A percentile compares a stretch with the other conserved stretches of the same genome.
Conservation (phyloP, 192 early-diverging fungal species). For the Mortierella antarctica region DNA sequence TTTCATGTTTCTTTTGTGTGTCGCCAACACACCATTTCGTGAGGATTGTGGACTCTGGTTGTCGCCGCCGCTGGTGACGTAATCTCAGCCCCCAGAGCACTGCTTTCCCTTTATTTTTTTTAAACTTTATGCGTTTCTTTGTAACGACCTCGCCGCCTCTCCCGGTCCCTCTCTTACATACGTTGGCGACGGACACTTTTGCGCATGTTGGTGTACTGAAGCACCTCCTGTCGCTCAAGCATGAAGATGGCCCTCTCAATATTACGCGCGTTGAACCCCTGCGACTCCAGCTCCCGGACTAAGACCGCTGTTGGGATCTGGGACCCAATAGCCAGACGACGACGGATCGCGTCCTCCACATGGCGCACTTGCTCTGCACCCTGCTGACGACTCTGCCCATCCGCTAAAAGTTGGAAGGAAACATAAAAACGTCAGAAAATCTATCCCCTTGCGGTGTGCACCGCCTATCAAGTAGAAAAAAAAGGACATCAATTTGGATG, state of each 20-base stretch:
- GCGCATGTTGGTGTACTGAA: slow-evolving; percentile 85
- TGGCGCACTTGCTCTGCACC: slow-evolving; percentile 80
- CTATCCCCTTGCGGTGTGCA: neutral
- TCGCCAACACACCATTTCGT: no score
- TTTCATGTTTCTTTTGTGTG: no score
- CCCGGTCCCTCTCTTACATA: slow-evolving; percentile 16
- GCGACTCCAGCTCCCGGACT: slow-evolving; percentile 59
- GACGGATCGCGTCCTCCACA: slow-evolving; percentile 86
- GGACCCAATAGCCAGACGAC: slow-evolving; percentile 90
- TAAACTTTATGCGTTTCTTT: neutral
- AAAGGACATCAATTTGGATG: neutral
- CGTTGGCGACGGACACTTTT: slow-evolving; percentile 55
- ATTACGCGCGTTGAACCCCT: slow-evolving; percentile 60
- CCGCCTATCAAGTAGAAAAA: neutral
- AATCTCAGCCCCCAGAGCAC: neutral
- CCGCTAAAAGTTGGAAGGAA: slow-evolving; percentile 56
- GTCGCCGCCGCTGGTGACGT: no score
- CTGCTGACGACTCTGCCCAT: slow-evolving; percentile 83
- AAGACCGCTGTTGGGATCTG: slow-evolving; percentile 66
- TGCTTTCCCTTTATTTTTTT: neutral
- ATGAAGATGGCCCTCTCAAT: slow-evolving; percentile 78
- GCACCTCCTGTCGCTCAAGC: slow-evolving; percentile 81
- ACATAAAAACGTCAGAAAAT: neutral
- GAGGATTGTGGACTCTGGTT: no score
- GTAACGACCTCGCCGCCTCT: neutral